Evolutionary conservation across 345 rosid genomes (phyloP).

Genomic region (Hibiscus tridactylites): DNA sequence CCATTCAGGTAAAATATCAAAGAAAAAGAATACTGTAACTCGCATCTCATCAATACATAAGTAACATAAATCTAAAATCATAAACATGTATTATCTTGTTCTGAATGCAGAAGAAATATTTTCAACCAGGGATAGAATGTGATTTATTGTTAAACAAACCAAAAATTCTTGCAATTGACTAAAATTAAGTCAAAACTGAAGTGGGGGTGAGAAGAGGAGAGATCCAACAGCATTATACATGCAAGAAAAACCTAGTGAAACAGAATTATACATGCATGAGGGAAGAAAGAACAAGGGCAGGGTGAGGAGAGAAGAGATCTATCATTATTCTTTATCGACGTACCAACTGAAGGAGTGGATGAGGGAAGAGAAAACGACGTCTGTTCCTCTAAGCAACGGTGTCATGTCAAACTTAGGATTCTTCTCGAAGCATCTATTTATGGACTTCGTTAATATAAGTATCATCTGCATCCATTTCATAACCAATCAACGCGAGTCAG

Average conservation of each 20-base stretch:
- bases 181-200: background rate
- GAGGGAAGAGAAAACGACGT: slow-evolving; percentile 91
- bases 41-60: background rate
- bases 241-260: slow-evolving; percentile 18
- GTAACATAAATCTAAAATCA: background rate
- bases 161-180: background rate
- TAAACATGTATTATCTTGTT: background rate
- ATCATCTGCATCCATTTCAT: slow-evolving; percentile 71
- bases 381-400: slow-evolving; percentile 96
- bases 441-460: slow-evolving; percentile 82
- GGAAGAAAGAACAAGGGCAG: slow-evolving; percentile 61
- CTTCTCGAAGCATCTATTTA: slow-evolving; percentile 93
- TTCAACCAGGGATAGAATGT: background rate
- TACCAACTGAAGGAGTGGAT: slow-evolving; percentile 93
- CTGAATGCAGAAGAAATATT: background rate
- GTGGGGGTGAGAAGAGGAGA: background rate
- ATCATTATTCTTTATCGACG: slow-evolving; percentile 19
- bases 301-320: background rate
- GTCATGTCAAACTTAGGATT: slow-evolving; percentile 97
- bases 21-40: background rate
- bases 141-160: background rate
- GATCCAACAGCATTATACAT: background rate
- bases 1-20: background rate
- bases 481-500: slow-evolving; percentile 7
- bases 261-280: slow-evolving; percentile 56